Evolutionary conservation across 2,329 filamentous ascomycete species (phyloP).

Genomic region (Leptosphaerulina australis): DNA sequence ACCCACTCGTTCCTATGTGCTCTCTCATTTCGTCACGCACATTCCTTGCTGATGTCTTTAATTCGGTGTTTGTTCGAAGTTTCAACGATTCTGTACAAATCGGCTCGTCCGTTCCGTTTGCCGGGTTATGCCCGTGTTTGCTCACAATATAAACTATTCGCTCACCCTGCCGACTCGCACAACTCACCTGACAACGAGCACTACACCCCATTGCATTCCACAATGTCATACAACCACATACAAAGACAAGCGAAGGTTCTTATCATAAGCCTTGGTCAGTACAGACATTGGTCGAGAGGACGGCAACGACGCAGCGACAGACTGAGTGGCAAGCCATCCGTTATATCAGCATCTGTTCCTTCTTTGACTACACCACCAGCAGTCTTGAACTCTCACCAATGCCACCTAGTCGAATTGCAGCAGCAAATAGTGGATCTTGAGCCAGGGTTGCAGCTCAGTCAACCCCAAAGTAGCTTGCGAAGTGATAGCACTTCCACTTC

Average conservation of each 20-base stretch:
- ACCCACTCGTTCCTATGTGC: slow-evolving; percentile 32
- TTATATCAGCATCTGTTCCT: slow-evolving; percentile 5
- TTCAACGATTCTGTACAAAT: slow-evolving; percentile 13
- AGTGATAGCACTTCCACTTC: background rate
- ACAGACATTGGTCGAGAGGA: slow-evolving; percentile 22
- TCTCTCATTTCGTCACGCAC: slow-evolving; percentile 31
- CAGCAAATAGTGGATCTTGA: slow-evolving; percentile 21
- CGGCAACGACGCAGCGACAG: slow-evolving; percentile 3
- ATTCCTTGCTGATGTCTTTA: slow-evolving; percentile 28
- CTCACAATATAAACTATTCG: slow-evolving; percentile 25
- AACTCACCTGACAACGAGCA: slow-evolving; percentile 17
- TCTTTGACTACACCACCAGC: slow-evolving; percentile 12
- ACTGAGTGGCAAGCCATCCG: slow-evolving; percentile 5
- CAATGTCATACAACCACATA: slow-evolving; percentile 25
- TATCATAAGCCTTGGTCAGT: slow-evolving; percentile 10
- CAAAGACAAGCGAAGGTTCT: slow-evolving; percentile 10
- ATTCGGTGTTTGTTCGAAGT: slow-evolving; percentile 21
- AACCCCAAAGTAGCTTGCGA: background rate
- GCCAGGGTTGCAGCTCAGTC: slow-evolving; percentile 19
- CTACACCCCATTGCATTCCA: slow-evolving; percentile 13
- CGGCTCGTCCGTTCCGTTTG: slow-evolving; percentile 14
- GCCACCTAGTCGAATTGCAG: slow-evolving; percentile 10
- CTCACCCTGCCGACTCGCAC: slow-evolving; percentile 20
- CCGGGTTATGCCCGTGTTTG: slow-evolving; percentile 6
- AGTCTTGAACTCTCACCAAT: slow-evolving; percentile 16